phyloP scores from a whole-genome alignment of 768 basidiomycete genomes.

The Leccinum olivaceopallidum region DNA sequence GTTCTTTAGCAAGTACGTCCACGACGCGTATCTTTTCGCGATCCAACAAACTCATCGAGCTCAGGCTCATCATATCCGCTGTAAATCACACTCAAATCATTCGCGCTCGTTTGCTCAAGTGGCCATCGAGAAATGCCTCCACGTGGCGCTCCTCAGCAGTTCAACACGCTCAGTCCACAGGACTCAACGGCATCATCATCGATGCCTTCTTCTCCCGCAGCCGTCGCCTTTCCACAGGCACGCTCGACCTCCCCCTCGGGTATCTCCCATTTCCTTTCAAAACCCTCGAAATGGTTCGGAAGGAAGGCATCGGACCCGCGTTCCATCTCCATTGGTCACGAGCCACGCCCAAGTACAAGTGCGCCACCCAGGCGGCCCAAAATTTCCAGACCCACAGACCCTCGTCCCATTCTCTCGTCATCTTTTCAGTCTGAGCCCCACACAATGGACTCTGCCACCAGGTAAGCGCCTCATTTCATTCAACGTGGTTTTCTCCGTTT shows the following conservation, averaged over 20 bases:
- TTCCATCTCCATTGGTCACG: slow-evolving; percentile 38
- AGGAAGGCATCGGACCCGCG: slow-evolving; percentile 58
- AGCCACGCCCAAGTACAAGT: slow-evolving; percentile 51
- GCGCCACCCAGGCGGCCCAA: slow-evolving; percentile 63
- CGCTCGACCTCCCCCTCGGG: slow-evolving; percentile 68
- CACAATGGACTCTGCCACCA: slow-evolving; percentile 43
- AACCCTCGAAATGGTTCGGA: slow-evolving; percentile 72
- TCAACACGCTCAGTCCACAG: slow-evolving; percentile 42
- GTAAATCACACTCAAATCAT: neutral
- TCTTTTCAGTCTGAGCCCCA: slow-evolving; percentile 47
- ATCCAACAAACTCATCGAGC: slow-evolving; percentile 3
- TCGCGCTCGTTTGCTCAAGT: neutral
- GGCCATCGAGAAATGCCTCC: slow-evolving; percentile 43
- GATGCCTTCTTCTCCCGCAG: slow-evolving; percentile 34
- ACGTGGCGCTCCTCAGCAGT: slow-evolving; percentile 44
- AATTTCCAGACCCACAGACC: slow-evolving; percentile 84
- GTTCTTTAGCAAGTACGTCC: slow-evolving; percentile 13
- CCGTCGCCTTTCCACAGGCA: slow-evolving; percentile 39
- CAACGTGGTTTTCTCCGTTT: neutral
- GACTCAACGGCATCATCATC: slow-evolving; percentile 28
- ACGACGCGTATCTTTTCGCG: slow-evolving; percentile 6
- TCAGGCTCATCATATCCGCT: neutral
- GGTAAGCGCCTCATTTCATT: slow-evolving; percentile 42
- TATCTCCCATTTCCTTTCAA: slow-evolving; percentile 64
- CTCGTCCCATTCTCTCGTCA: slow-evolving; percentile 61